Percentiles rank a stretch among this genome's conserved stretches.
These are phyloP conservation scores for Candida silvicultrix DNA, from an alignment of 805 yeast species.

Conservation along the genomic window DNA sequence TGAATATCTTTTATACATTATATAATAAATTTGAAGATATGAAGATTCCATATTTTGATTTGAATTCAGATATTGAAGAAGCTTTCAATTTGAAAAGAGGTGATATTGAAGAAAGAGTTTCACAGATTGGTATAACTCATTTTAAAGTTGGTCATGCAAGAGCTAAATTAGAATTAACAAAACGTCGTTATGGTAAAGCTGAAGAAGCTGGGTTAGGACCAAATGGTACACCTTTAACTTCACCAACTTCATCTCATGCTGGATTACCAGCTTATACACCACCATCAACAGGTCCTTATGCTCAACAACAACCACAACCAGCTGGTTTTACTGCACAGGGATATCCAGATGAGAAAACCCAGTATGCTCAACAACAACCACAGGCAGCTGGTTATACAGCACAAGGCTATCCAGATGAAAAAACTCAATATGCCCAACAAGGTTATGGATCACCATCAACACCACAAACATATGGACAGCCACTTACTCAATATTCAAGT, in stretches of 20 bases:
- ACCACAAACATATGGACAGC: conserved; percentile 20
- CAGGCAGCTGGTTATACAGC: conserved; percentile 16
- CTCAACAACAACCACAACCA: conserved; percentile 12
- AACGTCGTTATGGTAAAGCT: conserved; percentile 55
- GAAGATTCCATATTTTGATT: conserved; percentile 94
- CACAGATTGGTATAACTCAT: conserved; percentile 83
- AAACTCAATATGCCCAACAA: conserved; percentile 11
- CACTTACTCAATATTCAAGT: conserved; percentile 6
- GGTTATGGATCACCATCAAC: conserved; percentile 20
- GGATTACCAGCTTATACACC: conserved; percentile 33
- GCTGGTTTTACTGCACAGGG: conserved; percentile 6
- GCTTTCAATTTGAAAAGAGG: conserved; percentile 81
- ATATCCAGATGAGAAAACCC: background rate
- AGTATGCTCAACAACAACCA: conserved; percentile 20
- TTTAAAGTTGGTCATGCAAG: conserved; percentile 88
- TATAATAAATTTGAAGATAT: conserved; percentile 89
- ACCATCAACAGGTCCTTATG: conserved; percentile 19
- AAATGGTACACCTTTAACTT: conserved; percentile 18
- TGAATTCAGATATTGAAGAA: conserved; percentile 76
- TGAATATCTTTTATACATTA: conserved; percentile 91
- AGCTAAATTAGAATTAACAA: conserved; percentile 75
- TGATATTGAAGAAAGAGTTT: conserved; percentile 83
- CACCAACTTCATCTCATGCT: conserved; percentile 14
- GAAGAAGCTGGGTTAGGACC: conserved; percentile 30
- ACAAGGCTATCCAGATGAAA: conserved; percentile 2